These are phyloP conservation scores for Monosporascus ibericus DNA, from an alignment of 2,329 filamentous ascomycete genomes.

Conservation along the genomic window DNA sequence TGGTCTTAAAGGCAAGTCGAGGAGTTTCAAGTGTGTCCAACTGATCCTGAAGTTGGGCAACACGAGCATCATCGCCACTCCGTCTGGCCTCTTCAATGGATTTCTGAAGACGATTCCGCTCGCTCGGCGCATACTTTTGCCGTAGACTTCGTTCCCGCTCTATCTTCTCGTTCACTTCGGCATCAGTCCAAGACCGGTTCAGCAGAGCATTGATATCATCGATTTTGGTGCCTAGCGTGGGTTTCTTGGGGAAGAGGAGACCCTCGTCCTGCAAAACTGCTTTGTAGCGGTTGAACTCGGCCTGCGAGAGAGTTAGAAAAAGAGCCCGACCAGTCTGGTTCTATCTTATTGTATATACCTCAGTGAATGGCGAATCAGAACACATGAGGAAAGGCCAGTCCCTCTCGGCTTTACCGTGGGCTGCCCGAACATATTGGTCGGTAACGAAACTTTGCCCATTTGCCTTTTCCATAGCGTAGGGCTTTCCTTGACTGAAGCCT, in stretches of 20 bases:
- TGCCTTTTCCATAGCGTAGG: constrained; percentile 72
- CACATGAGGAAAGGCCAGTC: constrained; percentile 88
- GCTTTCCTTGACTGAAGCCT: constrained; percentile 73
- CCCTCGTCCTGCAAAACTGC: constrained; percentile 67
- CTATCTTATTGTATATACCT: constrained; percentile 45
- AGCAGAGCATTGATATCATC: constrained; percentile 75
- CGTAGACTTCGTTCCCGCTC: constrained; percentile 63
- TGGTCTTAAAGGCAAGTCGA: constrained; percentile 68
- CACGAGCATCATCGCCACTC: constrained; percentile 54
- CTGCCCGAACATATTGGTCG: constrained; percentile 75
- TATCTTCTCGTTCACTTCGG: constrained; percentile 75
- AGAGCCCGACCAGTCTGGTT: neutral
- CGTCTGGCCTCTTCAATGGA: constrained; percentile 61
- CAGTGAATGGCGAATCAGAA: constrained; percentile 80
- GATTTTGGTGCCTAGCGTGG: constrained; percentile 64
- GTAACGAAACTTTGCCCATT: constrained; percentile 75
- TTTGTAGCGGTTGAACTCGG: constrained; percentile 77
- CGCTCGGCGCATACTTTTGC: constrained; percentile 58
- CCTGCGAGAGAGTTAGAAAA: constrained; percentile 34
- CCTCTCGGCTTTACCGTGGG: constrained; percentile 76
- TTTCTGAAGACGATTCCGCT: constrained; percentile 61
- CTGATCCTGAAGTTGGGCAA: constrained; percentile 50
- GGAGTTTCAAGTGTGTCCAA: constrained; percentile 59
- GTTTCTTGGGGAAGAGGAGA: constrained; percentile 67
- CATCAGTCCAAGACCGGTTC: constrained; percentile 74